phyloP scores from a whole-genome alignment of 108 stramenopile genomes.

The Skeletonema tropicum region DNA sequence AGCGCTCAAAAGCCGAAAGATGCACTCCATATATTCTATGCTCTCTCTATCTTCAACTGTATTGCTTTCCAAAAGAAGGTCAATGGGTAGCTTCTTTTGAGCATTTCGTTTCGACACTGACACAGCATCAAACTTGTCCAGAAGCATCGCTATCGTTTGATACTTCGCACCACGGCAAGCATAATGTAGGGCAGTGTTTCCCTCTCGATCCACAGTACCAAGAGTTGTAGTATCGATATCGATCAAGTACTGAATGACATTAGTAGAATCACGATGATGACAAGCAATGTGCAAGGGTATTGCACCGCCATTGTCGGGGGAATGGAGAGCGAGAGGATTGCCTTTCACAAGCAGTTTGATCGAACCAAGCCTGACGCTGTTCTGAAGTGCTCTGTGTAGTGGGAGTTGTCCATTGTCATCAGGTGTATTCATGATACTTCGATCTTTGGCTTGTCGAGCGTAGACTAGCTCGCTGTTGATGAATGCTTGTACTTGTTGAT shows the following conservation, averaged over 20 bases:
- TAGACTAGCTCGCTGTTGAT: no score
- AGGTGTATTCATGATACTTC: neutral
- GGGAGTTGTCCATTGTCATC: neutral
- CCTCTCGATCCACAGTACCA: neutral
- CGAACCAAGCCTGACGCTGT: neutral
- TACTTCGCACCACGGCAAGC: neutral
- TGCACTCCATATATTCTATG: neutral
- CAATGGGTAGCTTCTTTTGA: neutral
- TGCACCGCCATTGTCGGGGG: neutral
- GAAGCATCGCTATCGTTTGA: neutral
- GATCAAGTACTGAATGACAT: neutral
- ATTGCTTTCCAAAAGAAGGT: neutral
- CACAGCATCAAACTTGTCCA: neutral
- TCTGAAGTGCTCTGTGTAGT: neutral
- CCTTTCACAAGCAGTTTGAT: neutral
- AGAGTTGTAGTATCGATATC: neutral
- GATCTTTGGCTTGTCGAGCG: no score
- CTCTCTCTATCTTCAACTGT: neutral
- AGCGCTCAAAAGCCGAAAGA: neutral
- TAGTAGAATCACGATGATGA: neutral
- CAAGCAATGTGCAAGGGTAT: neutral
- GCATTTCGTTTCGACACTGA: neutral
- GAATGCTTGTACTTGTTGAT: no score
- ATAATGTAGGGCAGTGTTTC: neutral
- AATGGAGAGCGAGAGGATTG: neutral